Base-by-base conservation (phyloP, 805 yeast species). In the Saccharomycopsis babjevae region DNA sequence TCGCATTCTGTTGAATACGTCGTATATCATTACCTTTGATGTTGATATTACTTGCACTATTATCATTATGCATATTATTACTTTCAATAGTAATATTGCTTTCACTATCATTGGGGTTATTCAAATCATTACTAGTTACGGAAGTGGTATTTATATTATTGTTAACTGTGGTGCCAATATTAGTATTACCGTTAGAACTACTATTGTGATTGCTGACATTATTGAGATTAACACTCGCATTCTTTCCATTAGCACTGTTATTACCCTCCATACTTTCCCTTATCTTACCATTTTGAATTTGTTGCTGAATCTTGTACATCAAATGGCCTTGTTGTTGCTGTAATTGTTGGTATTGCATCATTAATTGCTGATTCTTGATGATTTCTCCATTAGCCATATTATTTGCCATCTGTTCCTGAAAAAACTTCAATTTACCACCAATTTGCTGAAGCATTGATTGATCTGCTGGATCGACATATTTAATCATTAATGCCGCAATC, bases 201-300 rank as follows among this genome's bases (percentile, higher is more conserved):
- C 40, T 64, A 65, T 50, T 63, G 69, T 57, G 61, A 39, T 62
- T 58, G 13, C 20, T 57, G 46, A 63, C 66, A 58, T 67, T 68
- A 42, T 66, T 69, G 50, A 62, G 62, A 62, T 59, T 64, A 54
- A 40, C 57, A 52, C 54, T 65, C 60, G 57, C 62, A 10, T 62
- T 65, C 10, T 36, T 59, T 38, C 40, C 39, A 22, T 34, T 36
- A 34, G 67, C 69, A 22, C n/a, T n/a, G n/a, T n/a, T 52, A 28
- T 70, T 71, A 50, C 65, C 66, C 60, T 61, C 67, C 56, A 67
- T 34, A 36, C 59, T 58, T 42, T 22, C 11, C 18, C 50, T 34
- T 15, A 36, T 36, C 22, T 54, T 43, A n/a, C 22, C 28, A 46
- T 52, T 58, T 32, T 59, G 59, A 20, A 42, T 36, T 32, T 63